Evolutionary conservation across 2,329 filamentous ascomycete species (phyloP).

Genomic region (Moelleriella libera): DNA sequence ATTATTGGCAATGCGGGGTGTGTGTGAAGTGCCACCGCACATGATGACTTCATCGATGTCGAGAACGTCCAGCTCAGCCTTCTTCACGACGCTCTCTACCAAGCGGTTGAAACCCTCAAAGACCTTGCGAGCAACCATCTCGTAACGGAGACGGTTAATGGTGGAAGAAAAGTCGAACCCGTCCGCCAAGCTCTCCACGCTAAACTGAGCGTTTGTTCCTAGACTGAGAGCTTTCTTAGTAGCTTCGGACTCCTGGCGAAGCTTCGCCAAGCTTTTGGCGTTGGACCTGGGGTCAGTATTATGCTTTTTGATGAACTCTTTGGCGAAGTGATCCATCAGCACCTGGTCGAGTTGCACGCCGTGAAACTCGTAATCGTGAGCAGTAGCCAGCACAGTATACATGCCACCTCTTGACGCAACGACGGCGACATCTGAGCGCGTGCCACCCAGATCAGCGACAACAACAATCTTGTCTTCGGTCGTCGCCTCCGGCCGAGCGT

Average conservation of each 20-base stretch:
- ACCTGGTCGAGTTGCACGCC: slow-evolving; percentile 79
- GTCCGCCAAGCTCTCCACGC: slow-evolving; percentile 78
- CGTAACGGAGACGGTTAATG: slow-evolving; percentile 87
- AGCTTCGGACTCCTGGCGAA: slow-evolving; percentile 80
- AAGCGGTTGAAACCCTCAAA: slow-evolving; percentile 80
- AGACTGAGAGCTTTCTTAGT: slow-evolving; percentile 87
- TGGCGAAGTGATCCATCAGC: slow-evolving; percentile 90
- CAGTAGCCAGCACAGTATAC: slow-evolving; percentile 87
- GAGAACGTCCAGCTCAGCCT: slow-evolving; percentile 81
- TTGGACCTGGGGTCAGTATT: slow-evolving; percentile 75
- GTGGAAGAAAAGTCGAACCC: slow-evolving; percentile 85
- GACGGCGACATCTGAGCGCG: slow-evolving; percentile 80
- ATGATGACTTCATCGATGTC: slow-evolving; percentile 93
- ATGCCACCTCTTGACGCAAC: slow-evolving; percentile 86
- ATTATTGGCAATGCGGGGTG: slow-evolving; percentile 79
- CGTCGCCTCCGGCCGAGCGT: slow-evolving; percentile 64
- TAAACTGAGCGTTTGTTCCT: slow-evolving; percentile 79
- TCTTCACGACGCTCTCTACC: slow-evolving; percentile 73
- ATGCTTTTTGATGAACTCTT: slow-evolving; percentile 98
- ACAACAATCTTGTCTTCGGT: slow-evolving; percentile 78
- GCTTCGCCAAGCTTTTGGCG: slow-evolving; percentile 71
- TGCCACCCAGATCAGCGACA: slow-evolving; percentile 86
- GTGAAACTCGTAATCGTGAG: slow-evolving; percentile 89
- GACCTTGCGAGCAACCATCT: slow-evolving; percentile 74
- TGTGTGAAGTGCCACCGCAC: slow-evolving; percentile 83